Conservation (phyloP, 768 basidiomycete species). For the Piloderma croceum region DNA sequence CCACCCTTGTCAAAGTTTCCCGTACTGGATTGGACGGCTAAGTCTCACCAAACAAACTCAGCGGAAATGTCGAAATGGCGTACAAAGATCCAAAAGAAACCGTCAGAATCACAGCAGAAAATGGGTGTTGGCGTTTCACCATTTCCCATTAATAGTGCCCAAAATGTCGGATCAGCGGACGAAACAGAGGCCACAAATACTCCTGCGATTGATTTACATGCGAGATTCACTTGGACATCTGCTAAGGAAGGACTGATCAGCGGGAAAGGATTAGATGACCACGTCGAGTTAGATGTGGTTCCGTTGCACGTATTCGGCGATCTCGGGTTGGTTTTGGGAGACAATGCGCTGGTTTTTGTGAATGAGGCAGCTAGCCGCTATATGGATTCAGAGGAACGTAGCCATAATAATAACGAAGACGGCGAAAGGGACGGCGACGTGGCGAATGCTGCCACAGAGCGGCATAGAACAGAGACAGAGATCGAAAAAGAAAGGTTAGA, state of each 20-base stretch:
- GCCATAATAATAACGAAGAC: constrained; percentile 9
- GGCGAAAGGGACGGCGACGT: constrained; percentile 21
- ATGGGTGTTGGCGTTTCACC: too few species aligned
- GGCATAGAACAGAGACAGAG: constrained; percentile 19
- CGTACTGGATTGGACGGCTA: constrained; percentile 57
- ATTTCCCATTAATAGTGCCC: neutral
- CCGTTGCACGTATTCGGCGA: constrained; percentile 78
- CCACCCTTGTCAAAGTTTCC: constrained; percentile 39
- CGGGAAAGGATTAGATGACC: constrained; percentile 1
- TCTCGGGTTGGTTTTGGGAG: constrained; percentile 39
- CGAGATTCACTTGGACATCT: too few species aligned
- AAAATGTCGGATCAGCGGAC: neutral
- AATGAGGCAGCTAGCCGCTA: too few species aligned
- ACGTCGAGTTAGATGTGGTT: constrained; percentile 39
- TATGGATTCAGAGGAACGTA: too few species aligned
- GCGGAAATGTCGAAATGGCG: constrained; percentile 66
- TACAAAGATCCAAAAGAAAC: constrained; percentile 31
- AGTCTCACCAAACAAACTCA: constrained; percentile 32
- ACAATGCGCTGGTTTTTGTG: constrained; percentile 42
- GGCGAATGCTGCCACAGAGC: constrained; percentile 34
- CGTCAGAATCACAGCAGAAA: constrained; percentile 4
- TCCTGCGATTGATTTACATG: constrained; percentile 3
- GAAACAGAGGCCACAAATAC: constrained; percentile 14
- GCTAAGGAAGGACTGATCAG: neutral
- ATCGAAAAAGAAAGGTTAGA: too few species aligned